Percentiles rank a stretch among this genome's conserved stretches.
These are phyloP conservation scores for Geotrichum candidum DNA, from an alignment of 1,139 yeast species.

Conservation along the genomic window DNA sequence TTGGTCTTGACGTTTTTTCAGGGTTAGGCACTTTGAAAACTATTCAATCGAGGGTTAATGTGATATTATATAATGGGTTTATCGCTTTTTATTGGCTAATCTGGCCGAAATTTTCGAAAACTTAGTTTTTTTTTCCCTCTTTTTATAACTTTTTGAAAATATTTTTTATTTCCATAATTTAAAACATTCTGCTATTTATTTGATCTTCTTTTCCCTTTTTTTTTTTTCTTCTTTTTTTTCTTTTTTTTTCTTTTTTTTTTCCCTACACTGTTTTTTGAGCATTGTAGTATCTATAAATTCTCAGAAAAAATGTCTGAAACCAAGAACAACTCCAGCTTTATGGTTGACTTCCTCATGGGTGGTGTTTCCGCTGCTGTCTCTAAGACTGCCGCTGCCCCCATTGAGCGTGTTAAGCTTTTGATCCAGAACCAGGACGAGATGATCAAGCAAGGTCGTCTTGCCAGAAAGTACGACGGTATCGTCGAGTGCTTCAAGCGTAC, in stretches of 20 bases:
- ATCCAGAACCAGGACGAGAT: constrained; percentile 81
- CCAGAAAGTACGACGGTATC: constrained; percentile 61
- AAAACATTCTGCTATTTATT: too few species aligned
- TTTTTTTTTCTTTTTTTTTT: constrained; percentile 3
- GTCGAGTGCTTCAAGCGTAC: constrained; percentile 69
- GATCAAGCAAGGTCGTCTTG: constrained; percentile 75
- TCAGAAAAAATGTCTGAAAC: constrained; percentile 6
- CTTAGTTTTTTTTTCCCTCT: too few species aligned
- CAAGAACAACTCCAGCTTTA: constrained; percentile 31
- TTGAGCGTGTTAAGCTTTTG: constrained; percentile 74
- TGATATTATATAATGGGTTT: too few species aligned
- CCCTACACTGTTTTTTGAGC: constrained; percentile 5
- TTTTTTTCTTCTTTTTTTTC: neutral
- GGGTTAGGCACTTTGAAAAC: too few species aligned
- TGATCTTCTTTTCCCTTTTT: neutral
- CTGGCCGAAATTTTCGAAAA: too few species aligned
- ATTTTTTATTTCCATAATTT: too few species aligned
- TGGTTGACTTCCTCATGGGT: constrained; percentile 65
- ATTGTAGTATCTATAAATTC: neutral
- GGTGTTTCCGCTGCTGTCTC: constrained; percentile 84
- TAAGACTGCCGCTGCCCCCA: constrained; percentile 81
- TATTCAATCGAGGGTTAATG: too few species aligned
- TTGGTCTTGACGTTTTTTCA: too few species aligned
- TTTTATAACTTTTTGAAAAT: too few species aligned
- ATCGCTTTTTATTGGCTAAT: too few species aligned